Conservation (phyloP, 345 rosid species). For the Euphorbia lathyris region DNA sequence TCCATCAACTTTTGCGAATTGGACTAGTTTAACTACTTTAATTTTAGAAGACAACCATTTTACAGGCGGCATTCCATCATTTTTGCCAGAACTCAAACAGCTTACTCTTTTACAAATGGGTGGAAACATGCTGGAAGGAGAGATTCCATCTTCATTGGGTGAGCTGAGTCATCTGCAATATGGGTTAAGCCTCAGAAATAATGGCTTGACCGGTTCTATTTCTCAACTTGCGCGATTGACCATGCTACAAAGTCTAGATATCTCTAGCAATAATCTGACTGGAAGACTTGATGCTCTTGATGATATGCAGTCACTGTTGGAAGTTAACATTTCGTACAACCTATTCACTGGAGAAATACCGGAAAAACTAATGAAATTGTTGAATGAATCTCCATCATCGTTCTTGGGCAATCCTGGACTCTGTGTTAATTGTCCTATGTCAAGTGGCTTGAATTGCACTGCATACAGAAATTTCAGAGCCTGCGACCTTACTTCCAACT, state of each 20-base stretch:
- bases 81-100: conserved; percentile 43
- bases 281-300: conserved; percentile 50
- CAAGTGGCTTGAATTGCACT: conserved; percentile 23
- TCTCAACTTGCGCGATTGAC: conserved; percentile 45
- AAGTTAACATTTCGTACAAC: conserved; percentile 58
- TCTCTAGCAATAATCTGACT: conserved; percentile 63
- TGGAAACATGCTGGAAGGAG: conserved; percentile 62
- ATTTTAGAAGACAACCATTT: conserved; percentile 57
- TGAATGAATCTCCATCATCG: conserved; percentile 37
- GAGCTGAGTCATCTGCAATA: conserved; percentile 41
- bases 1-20: conserved; percentile 42
- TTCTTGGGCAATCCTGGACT: conserved; percentile 59
- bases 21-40: conserved; percentile 51
- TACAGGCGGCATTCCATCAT: conserved; percentile 61
- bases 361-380: conserved; percentile 26
- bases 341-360: conserved; percentile 69
- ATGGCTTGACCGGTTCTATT: conserved; percentile 53
- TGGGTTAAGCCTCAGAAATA: conserved; percentile 57
- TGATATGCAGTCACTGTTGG: conserved; percentile 35
- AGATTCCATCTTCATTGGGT: conserved; percentile 61
- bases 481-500: conserved; percentile 31
- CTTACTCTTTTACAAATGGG: conserved; percentile 55
- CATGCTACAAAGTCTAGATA: conserved; percentile 45
- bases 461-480: conserved; percentile 27
- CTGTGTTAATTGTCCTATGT: conserved; percentile 47